phyloP scores from a whole-genome alignment of 2,329 filamentous ascomycete species.

The Fusarium liriodendri region DNA sequence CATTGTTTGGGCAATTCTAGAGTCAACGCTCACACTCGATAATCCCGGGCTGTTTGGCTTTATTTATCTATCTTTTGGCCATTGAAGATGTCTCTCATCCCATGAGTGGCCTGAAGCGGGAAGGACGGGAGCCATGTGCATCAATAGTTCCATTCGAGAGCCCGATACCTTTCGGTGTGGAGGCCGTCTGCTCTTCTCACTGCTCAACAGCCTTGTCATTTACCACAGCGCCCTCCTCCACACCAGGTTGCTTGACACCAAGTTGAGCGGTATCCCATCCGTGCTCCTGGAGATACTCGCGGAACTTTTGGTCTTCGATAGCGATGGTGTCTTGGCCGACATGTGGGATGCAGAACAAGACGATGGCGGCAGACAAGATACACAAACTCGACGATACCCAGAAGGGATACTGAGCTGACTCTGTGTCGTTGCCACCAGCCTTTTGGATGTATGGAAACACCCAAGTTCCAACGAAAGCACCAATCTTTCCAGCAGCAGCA shows the following conservation, averaged over 20 bases:
- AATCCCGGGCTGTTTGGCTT: background rate
- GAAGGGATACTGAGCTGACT: constrained; percentile 86
- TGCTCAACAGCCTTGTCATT: constrained; percentile 24
- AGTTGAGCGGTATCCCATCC: constrained; percentile 68
- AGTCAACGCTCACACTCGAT: background rate
- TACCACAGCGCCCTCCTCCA: constrained; percentile 16
- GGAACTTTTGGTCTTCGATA: constrained; percentile 80
- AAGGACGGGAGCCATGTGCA: background rate
- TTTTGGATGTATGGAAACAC: constrained; percentile 80
- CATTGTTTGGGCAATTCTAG: background rate
- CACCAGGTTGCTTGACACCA: constrained; percentile 13
- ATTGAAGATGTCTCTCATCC: background rate
- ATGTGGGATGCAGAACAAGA: constrained; percentile 75
- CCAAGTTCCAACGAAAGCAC: constrained; percentile 87
- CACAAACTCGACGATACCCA: constrained; percentile 85
- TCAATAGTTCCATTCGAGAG: background rate
- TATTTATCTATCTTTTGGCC: background rate
- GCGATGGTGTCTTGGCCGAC: constrained; percentile 90
- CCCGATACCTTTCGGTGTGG: background rate
- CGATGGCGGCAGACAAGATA: constrained; percentile 72
- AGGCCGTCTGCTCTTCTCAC: background rate
- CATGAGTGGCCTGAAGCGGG: too few species aligned
- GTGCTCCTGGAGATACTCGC: constrained; percentile 75
- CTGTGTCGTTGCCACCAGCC: constrained; percentile 63
- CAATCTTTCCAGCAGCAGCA: constrained; percentile 79